Conservation (phyloP, 2,329 filamentous ascomycete genomes). For the Cadophora sp. region DNA sequence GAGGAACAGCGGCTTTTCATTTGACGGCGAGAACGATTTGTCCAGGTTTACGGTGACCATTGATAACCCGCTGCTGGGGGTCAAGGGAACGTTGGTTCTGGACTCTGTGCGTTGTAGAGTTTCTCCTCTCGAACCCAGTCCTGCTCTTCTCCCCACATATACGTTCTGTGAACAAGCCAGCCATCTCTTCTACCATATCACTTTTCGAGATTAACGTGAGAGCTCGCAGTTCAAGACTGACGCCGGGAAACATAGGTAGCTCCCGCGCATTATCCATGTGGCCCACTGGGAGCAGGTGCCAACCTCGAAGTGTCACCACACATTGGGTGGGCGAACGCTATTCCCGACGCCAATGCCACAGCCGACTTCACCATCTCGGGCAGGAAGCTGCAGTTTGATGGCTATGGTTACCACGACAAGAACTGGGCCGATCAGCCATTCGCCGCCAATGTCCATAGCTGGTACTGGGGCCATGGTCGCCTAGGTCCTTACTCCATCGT, state of each 20-base stretch:
- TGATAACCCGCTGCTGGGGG: conserved; percentile 24
- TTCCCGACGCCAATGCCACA: conserved; percentile 45
- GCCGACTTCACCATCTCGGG: conserved; percentile 42
- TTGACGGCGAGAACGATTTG: conserved; percentile 27
- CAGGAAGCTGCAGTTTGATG: conserved; percentile 44
- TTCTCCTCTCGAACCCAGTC: not conserved
- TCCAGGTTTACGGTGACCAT: conserved; percentile 28
- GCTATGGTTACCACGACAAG: conserved; percentile 55
- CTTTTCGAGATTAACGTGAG: not conserved
- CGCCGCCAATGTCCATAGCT: conserved; percentile 42
- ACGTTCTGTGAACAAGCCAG: not conserved
- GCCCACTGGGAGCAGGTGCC: conserved; percentile 28
- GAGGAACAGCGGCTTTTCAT: conserved; percentile 27
- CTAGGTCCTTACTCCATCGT: conserved; percentile 52
- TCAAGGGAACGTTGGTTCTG: conserved; percentile 29
- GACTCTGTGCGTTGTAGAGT: conserved; percentile 6
- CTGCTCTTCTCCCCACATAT: not conserved
- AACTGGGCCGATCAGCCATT: conserved; percentile 52
- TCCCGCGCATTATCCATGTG: conserved; percentile 42
- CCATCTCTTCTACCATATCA: not conserved
- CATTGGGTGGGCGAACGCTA: conserved; percentile 48
- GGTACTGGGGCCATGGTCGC: conserved; percentile 54
- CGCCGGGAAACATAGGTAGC: conserved; percentile 6
- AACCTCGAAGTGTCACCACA: conserved; percentile 40
- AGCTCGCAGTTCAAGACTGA: not conserved